Evolutionary conservation across 148 eudicot species (phyloP).

Genomic region (Fagopyrum tataricum): DNA sequence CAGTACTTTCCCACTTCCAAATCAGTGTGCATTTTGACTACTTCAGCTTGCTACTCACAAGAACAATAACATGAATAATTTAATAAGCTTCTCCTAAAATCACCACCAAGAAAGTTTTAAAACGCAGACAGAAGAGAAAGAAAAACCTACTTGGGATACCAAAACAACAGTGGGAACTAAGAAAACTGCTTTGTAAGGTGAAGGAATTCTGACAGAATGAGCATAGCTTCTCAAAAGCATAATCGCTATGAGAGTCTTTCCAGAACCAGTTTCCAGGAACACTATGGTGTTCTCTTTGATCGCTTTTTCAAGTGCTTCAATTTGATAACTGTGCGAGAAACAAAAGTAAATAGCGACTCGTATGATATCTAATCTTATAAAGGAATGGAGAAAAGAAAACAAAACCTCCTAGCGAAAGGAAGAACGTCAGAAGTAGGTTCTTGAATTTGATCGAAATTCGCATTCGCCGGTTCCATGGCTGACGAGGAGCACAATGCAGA

Average conservation of each 20-base stretch:
- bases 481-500: neutral
- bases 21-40: slow-evolving; percentile 54
- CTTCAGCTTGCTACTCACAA: slow-evolving; percentile 62
- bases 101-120: neutral
- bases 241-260: slow-evolving; percentile 84
- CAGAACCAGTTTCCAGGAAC: slow-evolving; percentile 88
- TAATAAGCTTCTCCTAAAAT: neutral
- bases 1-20: slow-evolving; percentile 82
- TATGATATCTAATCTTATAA: neutral
- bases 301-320: slow-evolving; percentile 80
- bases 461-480: neutral
- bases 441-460: neutral
- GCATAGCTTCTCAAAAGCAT: slow-evolving; percentile 91
- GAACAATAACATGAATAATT: neutral
- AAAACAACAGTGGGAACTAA: slow-evolving; percentile 87
- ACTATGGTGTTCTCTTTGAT: slow-evolving; percentile 75
- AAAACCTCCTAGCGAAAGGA: slow-evolving; percentile 1
- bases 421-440: neutral
- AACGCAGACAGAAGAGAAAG: neutral
- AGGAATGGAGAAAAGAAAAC: neutral
- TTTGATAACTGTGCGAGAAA: slow-evolving; percentile 52
- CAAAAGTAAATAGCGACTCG: neutral
- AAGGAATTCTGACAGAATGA: slow-evolving; percentile 51
- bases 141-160: slow-evolving; percentile 57
- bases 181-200: slow-evolving; percentile 57